phyloP scores from a whole-genome alignment of 495 filamentous ascomycete genomes.

The Elasticomyces elasticus region DNA sequence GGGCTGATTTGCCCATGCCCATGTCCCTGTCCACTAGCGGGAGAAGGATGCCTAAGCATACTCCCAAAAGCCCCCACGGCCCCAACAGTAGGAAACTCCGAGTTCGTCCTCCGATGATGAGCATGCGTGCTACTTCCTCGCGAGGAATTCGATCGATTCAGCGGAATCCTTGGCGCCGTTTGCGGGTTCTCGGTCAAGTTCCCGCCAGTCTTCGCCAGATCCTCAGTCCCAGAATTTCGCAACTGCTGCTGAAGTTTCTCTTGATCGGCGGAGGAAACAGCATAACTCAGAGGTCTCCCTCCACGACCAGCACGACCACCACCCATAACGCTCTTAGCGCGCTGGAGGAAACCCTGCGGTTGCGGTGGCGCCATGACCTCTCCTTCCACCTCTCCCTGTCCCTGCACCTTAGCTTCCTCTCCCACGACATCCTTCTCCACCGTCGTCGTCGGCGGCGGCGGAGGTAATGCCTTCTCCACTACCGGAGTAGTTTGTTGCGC shows the following conservation, averaged over 20 bases:
- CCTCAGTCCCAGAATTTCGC: no score
- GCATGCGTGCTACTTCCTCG: slow-evolving; percentile 39
- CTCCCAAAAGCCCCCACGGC: slow-evolving; percentile 53
- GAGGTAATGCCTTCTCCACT: slow-evolving; percentile 74
- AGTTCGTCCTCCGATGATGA: slow-evolving; percentile 55
- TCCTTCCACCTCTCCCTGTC: slow-evolving; percentile 34
- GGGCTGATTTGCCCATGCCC: no score
- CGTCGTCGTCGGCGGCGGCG: slow-evolving; percentile 53
- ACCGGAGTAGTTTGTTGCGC: slow-evolving; percentile 1
- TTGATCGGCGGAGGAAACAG: slow-evolving; percentile 31
- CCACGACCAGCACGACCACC: slow-evolving; percentile 23
- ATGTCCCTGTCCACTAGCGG: no score
- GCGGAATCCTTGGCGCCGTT: slow-evolving; percentile 74
- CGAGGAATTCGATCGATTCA: slow-evolving; percentile 55
- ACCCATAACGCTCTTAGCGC: slow-evolving; percentile 63
- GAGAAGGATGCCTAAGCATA: slow-evolving; percentile 61
- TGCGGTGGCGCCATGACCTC: slow-evolving; percentile 4
- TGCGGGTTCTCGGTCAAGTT: slow-evolving; percentile 64
- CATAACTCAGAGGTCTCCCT: slow-evolving; percentile 27
- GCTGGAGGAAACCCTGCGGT: slow-evolving; percentile 55
- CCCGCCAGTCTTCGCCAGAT: no score
- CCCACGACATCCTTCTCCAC: no score
- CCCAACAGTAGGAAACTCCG: slow-evolving; percentile 54
- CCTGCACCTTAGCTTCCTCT: no score
- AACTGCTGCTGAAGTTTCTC: slow-evolving; percentile 47